Conservation (phyloP, 2,329 filamentous ascomycete genomes). For the Aspergillus intermedius region DNA sequence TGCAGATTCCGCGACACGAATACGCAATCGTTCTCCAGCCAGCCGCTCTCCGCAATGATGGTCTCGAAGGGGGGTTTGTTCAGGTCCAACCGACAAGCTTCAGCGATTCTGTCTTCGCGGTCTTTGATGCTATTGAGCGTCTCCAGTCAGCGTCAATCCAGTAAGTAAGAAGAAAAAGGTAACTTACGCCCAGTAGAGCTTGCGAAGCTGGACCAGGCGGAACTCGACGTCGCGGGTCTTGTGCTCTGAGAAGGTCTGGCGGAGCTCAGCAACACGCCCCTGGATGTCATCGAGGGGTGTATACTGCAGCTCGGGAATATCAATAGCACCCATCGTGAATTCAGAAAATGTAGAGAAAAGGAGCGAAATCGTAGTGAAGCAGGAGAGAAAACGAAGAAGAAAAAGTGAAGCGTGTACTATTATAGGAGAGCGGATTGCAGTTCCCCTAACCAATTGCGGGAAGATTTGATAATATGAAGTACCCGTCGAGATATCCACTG, state of each 20-base stretch:
- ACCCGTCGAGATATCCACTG: no score
- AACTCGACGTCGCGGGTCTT: constrained; percentile 78
- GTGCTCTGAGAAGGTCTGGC: constrained; percentile 66
- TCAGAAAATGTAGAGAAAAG: not conserved
- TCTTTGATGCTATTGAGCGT: constrained; percentile 55
- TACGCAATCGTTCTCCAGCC: constrained; percentile 73
- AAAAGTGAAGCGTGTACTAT: no score
- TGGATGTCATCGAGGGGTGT: constrained; percentile 64
- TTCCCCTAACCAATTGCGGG: no score
- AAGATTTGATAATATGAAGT: no score
- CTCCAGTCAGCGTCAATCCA: no score
- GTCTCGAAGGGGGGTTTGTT: constrained; percentile 72
- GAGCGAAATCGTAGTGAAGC: no score
- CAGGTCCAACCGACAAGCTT: constrained; percentile 71
- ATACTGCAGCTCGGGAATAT: constrained; percentile 46
- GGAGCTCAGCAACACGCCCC: constrained; percentile 53
- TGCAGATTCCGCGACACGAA: constrained; percentile 71
- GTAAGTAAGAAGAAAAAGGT: not conserved
- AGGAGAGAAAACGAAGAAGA: no score
- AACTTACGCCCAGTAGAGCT: constrained; percentile 79
- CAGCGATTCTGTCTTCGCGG: constrained; percentile 63
- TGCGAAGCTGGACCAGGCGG: constrained; percentile 77
- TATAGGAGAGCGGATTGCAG: no score
- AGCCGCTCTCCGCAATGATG: constrained; percentile 66
- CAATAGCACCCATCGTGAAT: constrained; percentile 25